Percentiles rank a stretch among this genome's conserved stretches.
Conservation (phyloP, 1,284 basidiomycete species). For the Coniferiporia weirii region DNA sequence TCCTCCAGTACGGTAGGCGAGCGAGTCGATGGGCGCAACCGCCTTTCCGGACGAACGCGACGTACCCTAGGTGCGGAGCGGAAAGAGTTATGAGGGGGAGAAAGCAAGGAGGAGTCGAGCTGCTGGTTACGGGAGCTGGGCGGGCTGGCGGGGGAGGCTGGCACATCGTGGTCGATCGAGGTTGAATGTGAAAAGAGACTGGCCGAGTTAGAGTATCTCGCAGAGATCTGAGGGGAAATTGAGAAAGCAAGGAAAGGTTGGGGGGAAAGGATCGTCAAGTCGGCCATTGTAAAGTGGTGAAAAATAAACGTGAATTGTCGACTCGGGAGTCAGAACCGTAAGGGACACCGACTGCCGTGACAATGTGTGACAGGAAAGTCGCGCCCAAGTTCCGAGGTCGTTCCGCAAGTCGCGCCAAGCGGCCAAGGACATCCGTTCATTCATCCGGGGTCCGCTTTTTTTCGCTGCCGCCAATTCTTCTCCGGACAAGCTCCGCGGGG, state of each 20-base stretch:
- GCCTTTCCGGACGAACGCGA: conserved; percentile 16
- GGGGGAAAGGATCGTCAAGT: conserved; percentile 16
- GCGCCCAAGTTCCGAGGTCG: too few relatives aligned
- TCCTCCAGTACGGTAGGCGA: conserved; percentile 23
- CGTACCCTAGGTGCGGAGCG: conserved; percentile 22
- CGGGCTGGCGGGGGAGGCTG: conserved; percentile 8
- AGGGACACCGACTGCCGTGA: too few relatives aligned
- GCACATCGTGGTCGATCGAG: not conserved
- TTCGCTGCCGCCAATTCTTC: too few relatives aligned
- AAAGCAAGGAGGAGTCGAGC: conserved; percentile 32
- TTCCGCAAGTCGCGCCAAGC: too few relatives aligned
- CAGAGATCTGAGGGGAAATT: not conserved
- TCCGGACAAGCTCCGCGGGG: not conserved
- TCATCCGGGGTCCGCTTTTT: too few relatives aligned
- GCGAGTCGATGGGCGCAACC: conserved; percentile 24
- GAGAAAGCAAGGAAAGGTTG: conserved; percentile 12
- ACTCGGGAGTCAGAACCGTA: too few relatives aligned
- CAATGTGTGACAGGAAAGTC: too few relatives aligned
- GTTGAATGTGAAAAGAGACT: conserved; percentile 1
- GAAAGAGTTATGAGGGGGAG: conserved; percentile 40
- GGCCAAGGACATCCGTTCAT: too few relatives aligned
- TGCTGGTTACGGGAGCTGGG: conserved; percentile 2
- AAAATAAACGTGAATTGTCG: not conserved
- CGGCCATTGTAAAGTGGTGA: conserved; percentile 10
- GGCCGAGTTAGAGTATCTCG: conserved; percentile 5